Percentiles rank a stretch among this genome's conserved stretches.
These are phyloP conservation scores for Fraxinus excelsior DNA, from an alignment of 257 asterid species.

Conservation along the genomic window DNA sequence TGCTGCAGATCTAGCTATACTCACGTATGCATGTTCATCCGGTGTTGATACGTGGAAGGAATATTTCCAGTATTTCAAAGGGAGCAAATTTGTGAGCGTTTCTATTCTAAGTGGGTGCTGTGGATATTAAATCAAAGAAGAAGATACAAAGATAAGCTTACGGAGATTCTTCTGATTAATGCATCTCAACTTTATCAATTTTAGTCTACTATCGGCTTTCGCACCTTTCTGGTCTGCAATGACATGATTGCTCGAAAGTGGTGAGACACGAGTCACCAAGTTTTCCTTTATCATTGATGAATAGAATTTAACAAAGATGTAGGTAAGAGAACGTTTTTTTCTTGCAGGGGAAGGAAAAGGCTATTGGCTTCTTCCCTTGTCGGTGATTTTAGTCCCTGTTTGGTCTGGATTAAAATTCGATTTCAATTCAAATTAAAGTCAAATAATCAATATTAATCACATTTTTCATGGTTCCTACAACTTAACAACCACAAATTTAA, in stretches of 20 bases:
- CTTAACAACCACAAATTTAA: too few relatives aligned
- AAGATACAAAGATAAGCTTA: neutral
- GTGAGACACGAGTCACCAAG: conserved; percentile 36
- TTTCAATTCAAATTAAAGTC: too few relatives aligned
- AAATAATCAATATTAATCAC: too few relatives aligned
- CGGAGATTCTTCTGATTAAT: conserved; percentile 34
- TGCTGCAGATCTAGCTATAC: conserved; percentile 69
- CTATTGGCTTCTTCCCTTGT: conserved; percentile 79
- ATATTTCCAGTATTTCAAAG: conserved; percentile 72
- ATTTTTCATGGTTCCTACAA: too few relatives aligned
- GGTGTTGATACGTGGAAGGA: conserved; percentile 75
- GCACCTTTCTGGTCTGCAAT: conserved; percentile 95
- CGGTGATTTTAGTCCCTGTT: too few relatives aligned
- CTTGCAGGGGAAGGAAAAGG: conserved; percentile 63
- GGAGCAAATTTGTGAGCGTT: conserved; percentile 87
- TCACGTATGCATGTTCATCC: conserved; percentile 55
- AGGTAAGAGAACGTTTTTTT: neutral
- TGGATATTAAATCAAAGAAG: neutral
- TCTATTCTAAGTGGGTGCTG: conserved; percentile 7
- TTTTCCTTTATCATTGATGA: neutral
- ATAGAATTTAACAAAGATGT: neutral
- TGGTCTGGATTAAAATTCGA: too few relatives aligned
- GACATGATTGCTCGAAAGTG: conserved; percentile 84
- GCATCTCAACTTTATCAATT: conserved; percentile 65
- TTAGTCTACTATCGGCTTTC: conserved; percentile 65